Conservation (phyloP, 1,284 basidiomycete genomes). For the Cerrena zonata region DNA sequence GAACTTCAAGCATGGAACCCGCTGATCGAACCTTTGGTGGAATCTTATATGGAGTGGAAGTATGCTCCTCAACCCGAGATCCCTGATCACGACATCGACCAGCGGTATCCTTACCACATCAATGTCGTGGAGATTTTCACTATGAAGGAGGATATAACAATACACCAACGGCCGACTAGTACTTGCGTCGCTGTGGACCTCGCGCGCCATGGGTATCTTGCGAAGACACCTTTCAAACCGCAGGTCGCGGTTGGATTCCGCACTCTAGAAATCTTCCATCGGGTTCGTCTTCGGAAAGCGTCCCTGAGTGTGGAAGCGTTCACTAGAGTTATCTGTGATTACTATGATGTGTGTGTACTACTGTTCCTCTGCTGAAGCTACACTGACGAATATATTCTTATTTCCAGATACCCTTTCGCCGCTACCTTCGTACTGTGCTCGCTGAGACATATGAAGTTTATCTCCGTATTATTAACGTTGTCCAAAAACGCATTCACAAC, state of each 20-base stretch:
- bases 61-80: too few species aligned
- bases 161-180: neutral
- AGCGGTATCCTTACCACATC: neutral
- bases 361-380: neutral
- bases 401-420: neutral
- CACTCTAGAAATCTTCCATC: constrained; percentile 26
- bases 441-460: constrained; percentile 24
- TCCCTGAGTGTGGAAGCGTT: too few species aligned
- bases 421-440: neutral
- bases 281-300: constrained; percentile 17
- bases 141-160: neutral
- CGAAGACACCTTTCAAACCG: neutral
- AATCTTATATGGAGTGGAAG: too few species aligned
- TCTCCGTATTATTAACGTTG: constrained; percentile 15
- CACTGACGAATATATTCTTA: neutral
- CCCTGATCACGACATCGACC: too few species aligned
- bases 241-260: constrained; percentile 21
- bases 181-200: neutral
- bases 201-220: neutral
- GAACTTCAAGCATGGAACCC: too few species aligned
- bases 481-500: too few species aligned
- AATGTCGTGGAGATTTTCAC: neutral
- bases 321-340: too few species aligned
- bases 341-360: constrained; percentile 24
- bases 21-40: too few species aligned